phyloP scores from a whole-genome alignment of 192 early-diverging fungal genomes.

The Coemansia sp. region DNA sequence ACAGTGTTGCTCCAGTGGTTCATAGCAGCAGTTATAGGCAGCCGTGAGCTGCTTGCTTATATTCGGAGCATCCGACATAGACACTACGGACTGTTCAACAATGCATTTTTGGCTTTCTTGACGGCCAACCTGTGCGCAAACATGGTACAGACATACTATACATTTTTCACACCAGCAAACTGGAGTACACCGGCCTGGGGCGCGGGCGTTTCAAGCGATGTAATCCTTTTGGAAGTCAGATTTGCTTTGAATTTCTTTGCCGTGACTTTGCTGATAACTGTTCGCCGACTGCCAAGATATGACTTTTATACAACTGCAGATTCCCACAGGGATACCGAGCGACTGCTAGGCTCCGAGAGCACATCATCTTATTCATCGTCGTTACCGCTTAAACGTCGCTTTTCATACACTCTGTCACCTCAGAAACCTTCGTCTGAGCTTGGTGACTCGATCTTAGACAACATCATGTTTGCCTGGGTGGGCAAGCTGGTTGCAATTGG shows the following conservation, averaged over 20 bases:
- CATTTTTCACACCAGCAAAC: conserved; percentile 17
- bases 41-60: conserved; percentile 1
- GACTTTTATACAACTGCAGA: background rate
- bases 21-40: background rate
- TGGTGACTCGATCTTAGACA: conserved; percentile 28
- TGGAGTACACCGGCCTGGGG: conserved; percentile 20
- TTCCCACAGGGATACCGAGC: background rate
- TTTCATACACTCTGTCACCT: background rate
- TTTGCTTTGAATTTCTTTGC: background rate
- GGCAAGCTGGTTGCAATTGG: conserved; percentile 16
- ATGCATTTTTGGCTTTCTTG: conserved; percentile 17
- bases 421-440: conserved; percentile 23
- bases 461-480: conserved; percentile 34
- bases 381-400: background rate
- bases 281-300: conserved; percentile 23
- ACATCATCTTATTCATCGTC: background rate
- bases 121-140: conserved; percentile 9
- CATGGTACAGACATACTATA: conserved; percentile 19
- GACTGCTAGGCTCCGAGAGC: background rate
- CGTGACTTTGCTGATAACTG: conserved; percentile 19
- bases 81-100: conserved; percentile 31
- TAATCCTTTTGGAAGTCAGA: background rate
- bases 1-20: background rate
- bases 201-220: background rate
- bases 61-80: conserved; percentile 1